Evolutionary conservation across 768 basidiomycete species (phyloP), one percentile per base, ranked within the genome.

Genomic region (Tulasnella calospora): DNA sequence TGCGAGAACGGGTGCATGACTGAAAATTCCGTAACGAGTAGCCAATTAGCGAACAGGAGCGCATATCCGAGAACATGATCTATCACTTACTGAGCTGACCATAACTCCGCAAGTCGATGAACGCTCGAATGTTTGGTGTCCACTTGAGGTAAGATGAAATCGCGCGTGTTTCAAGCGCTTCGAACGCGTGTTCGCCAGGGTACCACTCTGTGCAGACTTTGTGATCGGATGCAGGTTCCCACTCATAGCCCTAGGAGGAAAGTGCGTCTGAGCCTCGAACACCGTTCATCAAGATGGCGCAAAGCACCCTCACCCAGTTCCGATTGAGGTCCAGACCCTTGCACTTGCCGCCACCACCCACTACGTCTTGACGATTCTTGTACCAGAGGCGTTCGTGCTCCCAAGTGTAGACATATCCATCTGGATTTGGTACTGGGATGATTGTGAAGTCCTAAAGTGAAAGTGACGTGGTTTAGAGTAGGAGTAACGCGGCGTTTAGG

Each of bases 381-480:
- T 92, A 92, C 91, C 92, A 93, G 79, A 90, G 89, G 0, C 92
- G 88, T 78, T 94, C 91, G 1, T 76, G 82, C 79, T 89, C 87
- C 90, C 93, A 92, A 10, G 92, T 92, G 81, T 92, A 92, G 0
- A 87, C 88, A 81, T 94, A 94, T 27, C 92, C 92, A 80, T 92
- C 91, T 2, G 91, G 91, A 81, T 92, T 92, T 0, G 90, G 89
- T 0, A 88, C 85, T 0, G 92, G 91, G 38, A 93, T 85, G 80
- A 93, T 88, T 80, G 91, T 88, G 82, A 93, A 91, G 75, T 90
- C 89, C 88, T 89, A 46, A 51, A 40, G 23, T 77, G 40, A 47
- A 51, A 71, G 33, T 71, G 40, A 35, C 21, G 40, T n/a, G 30
- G 13, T 35, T 71, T 38, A 72, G 82, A 79, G 47, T 78, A 78